Base-by-base conservation (phyloP, 352 stramenopile species). In the Globisporangium okanoganense region DNA sequence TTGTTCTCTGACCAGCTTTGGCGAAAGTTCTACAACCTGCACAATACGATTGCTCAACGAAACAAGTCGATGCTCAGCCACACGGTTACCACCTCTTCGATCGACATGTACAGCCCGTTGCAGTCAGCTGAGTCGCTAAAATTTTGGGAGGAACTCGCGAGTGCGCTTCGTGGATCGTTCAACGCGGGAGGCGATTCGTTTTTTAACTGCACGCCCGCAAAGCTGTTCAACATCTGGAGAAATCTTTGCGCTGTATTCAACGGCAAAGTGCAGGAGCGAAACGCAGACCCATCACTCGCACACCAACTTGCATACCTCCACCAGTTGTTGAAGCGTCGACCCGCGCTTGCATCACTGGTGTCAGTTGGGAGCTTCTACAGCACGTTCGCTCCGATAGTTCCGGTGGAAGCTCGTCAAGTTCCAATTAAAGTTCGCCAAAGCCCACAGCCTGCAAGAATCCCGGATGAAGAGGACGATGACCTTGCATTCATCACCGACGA, bases 1-100 rank as follows among this genome's bases (percentile, higher is more conserved):
- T 27, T 70, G 20, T 67, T 70, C 55, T 70, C 65, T 22, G 65
- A 56, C 12, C 55, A 61, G 35, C 49, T 65, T 40, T 71, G 65
- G 54, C 29, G 38, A 35, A 63, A 48, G 24, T 58, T 65, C 14
- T 36, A 58, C n/a, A 62, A 61, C 2, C 25, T 71, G 1, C 56
- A 67, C n/a, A 44, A 58, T 13, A 48, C 36, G 33, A 47, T 68
- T 12, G 38, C 62, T 18, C 33, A 56, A 41, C 61, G 54, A 36
- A 67, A 65, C 51, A 60, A 56, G 50, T 58, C 54, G 10, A 68
- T 68, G 65, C 24, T 61, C 40, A 71, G 55, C 33, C n/a, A 71
- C 60, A 67, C 65, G 20, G 51, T 49, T 31, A 58, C 51, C 14
- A 66, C 33, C 18, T 24, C 29, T 12, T 65, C 60, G 22, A 67